Evolutionary conservation across 2,329 filamentous ascomycete genomes (phyloP), one percentile per base, ranked within the genome.

Genomic region (Colletotrichum chrysophilum): DNA sequence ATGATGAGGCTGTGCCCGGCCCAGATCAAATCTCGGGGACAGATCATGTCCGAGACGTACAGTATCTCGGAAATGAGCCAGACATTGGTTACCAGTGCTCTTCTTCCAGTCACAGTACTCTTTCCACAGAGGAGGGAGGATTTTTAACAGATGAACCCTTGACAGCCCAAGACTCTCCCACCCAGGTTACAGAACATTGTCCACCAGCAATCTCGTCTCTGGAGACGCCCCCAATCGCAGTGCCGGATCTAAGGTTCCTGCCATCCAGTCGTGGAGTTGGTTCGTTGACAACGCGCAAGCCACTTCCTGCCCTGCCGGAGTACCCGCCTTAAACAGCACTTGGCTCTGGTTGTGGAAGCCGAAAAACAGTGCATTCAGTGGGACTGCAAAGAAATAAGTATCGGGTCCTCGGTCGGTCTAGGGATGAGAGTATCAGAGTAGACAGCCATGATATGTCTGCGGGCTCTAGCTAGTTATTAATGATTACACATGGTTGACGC

Each of bases 221-320:
- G 18, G 38, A 30, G 65, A 74, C 12, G 36, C 70, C 56, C 30
- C 38, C 48, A 43, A 70, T 32, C 60, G 28, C 34, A 10, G n/a
- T 60, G 28, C n/a, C 72, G 61, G 56, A 68, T 24, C n/a, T 61
- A 28, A 66, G 52, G 10, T 66, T 65, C 48, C 69, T 52, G 38
- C 79, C 43, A 75, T 77, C 48, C 56, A 68, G 36, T 8, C 65
- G 62, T 21, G 66, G 71, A 10, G 38, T 48, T 13, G 16, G 43
- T 14, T 13, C 74, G 38, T 56, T 60, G 21, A 18, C 78, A 28
- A 78, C 81, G 14, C 83, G 86, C 48, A 88, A 88, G 74, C 87
- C 87, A 4, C 80, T 89, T 3, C 87, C 85, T 65, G 84, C 85
- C 28, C 79, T 87, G 55, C 86, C 86, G 5, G 83, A 86, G 77